Evolutionary conservation across 1,284 basidiomycete species (phyloP).

Genomic region (Leccinum griseonigrum): DNA sequence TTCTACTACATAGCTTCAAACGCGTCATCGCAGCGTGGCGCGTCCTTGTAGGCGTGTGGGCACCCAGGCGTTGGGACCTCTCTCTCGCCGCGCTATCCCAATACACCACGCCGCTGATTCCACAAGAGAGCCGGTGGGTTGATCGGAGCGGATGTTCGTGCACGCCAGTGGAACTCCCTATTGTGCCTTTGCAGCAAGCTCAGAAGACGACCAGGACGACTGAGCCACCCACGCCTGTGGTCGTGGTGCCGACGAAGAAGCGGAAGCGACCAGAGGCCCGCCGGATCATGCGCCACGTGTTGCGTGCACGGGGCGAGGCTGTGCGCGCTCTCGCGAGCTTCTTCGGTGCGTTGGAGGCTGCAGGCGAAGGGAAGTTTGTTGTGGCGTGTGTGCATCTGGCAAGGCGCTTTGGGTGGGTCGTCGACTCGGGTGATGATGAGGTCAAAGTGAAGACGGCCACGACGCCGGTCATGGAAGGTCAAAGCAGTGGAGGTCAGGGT

Average conservation of each 20-base stretch:
- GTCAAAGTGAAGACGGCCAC: constrained; percentile 9
- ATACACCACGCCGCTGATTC: constrained; percentile 65
- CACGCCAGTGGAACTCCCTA: constrained; percentile 14
- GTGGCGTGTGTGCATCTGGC: constrained; percentile 63
- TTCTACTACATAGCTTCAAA: constrained; percentile 55
- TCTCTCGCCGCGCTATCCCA: constrained; percentile 66
- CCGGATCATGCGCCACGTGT: constrained; percentile 80
- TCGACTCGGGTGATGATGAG: constrained; percentile 18
- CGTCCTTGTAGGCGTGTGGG: constrained; percentile 88
- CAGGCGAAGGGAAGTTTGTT: constrained; percentile 46
- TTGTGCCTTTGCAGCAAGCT: not conserved
- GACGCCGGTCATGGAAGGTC: not conserved
- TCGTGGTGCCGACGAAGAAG: constrained; percentile 17
- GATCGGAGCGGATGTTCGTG: constrained; percentile 40
- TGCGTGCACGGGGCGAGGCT: constrained; percentile 78
- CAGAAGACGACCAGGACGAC: constrained; percentile 10
- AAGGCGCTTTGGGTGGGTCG: constrained; percentile 47
- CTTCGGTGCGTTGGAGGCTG: constrained; percentile 62
- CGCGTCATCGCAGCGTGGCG: constrained; percentile 87
- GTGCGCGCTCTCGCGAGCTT: constrained; percentile 69
- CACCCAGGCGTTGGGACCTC: constrained; percentile 77
- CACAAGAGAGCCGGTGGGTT: constrained; percentile 70
- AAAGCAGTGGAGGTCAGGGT: constrained; percentile 9
- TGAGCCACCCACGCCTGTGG: constrained; percentile 40
- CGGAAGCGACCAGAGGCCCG: constrained; percentile 68